A percentile compares a stretch with the other conserved stretches of the same genome.
Conservation (phyloP, 2,329 filamentous ascomycete species). For the Ophiocordyceps camponoti-floridani region DNA sequence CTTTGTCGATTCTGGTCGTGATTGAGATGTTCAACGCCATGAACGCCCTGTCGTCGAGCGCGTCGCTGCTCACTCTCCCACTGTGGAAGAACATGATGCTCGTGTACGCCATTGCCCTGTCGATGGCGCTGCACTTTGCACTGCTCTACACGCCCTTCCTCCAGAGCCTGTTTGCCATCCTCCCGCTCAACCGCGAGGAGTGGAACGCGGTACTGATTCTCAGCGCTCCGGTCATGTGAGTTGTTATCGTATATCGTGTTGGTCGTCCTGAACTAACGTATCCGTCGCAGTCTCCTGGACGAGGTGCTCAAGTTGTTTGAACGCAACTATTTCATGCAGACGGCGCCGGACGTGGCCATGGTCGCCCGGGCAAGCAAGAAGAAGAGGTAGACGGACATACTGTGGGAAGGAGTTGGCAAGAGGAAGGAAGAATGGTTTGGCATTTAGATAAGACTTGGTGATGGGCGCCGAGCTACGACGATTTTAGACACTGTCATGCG, state of each 20-base stretch:
- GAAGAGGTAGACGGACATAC: slow-evolving; percentile 22
- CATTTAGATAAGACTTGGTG: slow-evolving; percentile 4
- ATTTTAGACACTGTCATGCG: slow-evolving; percentile 13
- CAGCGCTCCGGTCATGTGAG: slow-evolving; percentile 85
- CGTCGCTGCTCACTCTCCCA: slow-evolving; percentile 81
- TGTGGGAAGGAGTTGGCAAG: slow-evolving; percentile 2
- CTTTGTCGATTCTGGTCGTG: slow-evolving; percentile 78
- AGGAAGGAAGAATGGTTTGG: slow-evolving; percentile 3
- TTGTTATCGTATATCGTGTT: slow-evolving; percentile 7
- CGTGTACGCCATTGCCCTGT: slow-evolving; percentile 81
- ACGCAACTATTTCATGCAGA: slow-evolving; percentile 44
- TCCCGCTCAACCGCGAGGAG: slow-evolving; percentile 69
- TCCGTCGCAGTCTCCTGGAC: slow-evolving; percentile 47
- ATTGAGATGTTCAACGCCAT: slow-evolving; percentile 99
- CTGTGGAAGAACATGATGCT: slow-evolving; percentile 99
- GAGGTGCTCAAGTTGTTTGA: slow-evolving; percentile 69
- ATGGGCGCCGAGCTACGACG: slow-evolving; percentile 8
- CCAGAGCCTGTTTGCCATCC: slow-evolving; percentile 75
- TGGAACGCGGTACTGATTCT: slow-evolving; percentile 85
- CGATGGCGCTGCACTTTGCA: slow-evolving; percentile 88
- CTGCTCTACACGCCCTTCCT: slow-evolving; percentile 84
- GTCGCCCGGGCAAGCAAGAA: slow-evolving; percentile 32
- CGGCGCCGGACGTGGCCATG: slow-evolving; percentile 17
- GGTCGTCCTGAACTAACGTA: neutral
- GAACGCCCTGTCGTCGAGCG: slow-evolving; percentile 91